These are phyloP conservation scores for Venturia pyrina DNA, from an alignment of 2,329 filamentous ascomycete genomes.

Conservation along the genomic window DNA sequence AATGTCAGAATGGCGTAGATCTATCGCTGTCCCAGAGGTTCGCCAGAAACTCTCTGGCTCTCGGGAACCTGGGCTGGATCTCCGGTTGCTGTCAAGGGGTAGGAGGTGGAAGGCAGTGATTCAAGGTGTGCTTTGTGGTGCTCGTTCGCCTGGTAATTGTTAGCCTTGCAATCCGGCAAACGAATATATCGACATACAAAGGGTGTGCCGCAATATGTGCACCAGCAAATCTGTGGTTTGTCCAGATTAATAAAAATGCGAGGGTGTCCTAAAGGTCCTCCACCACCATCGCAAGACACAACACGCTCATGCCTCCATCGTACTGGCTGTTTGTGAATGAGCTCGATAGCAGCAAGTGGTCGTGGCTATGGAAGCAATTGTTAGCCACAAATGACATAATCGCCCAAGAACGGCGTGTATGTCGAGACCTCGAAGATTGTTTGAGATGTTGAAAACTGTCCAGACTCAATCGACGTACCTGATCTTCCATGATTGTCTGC, in stretches of 20 bases:
- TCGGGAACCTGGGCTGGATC: slow-evolving; percentile 49
- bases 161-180: slow-evolving; percentile 8
- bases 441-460: not conserved
- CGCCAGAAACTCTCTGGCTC: slow-evolving; percentile 48
- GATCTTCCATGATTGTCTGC: slow-evolving; percentile 85
- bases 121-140: slow-evolving; percentile 78
- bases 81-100: slow-evolving; percentile 60
- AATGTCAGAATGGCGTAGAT: not conserved
- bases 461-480: slow-evolving; percentile 51
- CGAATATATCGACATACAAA: slow-evolving; percentile 49
- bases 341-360: slow-evolving; percentile 80
- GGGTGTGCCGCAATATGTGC: slow-evolving; percentile 87
- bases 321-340: slow-evolving; percentile 93
- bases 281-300: slow-evolving; percentile 85
- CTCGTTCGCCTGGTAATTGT: slow-evolving; percentile 63
- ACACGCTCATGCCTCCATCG: slow-evolving; percentile 75
- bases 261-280: slow-evolving; percentile 82
- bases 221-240: slow-evolving; percentile 85
- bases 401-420: not conserved
- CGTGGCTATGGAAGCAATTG: slow-evolving; percentile 54
- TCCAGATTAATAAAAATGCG: slow-evolving; percentile 96
- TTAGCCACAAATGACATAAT: slow-evolving; percentile 15
- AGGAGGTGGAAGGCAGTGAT: slow-evolving; percentile 68
- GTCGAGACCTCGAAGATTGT: not conserved
- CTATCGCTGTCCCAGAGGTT: slow-evolving; percentile 51